phyloP scores from a whole-genome alignment of 495 filamentous ascomycete genomes.

The Lasiosphaeria hispida region DNA sequence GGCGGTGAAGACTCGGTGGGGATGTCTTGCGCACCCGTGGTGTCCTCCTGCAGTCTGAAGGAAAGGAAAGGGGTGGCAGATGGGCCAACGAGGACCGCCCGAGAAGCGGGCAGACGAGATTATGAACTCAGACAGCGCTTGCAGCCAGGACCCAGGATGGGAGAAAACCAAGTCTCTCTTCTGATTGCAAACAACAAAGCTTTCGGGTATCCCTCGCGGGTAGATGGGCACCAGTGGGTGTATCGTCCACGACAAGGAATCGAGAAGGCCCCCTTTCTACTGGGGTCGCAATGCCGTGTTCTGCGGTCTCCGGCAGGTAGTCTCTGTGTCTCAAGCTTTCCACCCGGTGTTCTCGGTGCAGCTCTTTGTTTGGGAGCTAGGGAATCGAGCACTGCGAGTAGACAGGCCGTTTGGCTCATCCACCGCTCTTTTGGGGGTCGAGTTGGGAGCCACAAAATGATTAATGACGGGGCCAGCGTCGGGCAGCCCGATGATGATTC shows the following conservation, averaged over 20 bases:
- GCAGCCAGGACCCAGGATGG: conserved; percentile 24
- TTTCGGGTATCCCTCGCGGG: conserved; percentile 2
- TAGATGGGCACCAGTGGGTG: background rate
- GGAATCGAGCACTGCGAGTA: conserved; percentile 45
- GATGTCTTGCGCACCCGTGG: conserved; percentile 24
- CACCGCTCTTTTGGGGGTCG: conserved; percentile 47
- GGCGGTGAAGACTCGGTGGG: conserved; percentile 25
- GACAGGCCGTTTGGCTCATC: conserved; percentile 40
- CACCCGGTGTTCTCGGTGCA: conserved; percentile 41
- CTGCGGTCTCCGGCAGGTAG: conserved; percentile 35
- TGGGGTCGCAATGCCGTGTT: conserved; percentile 37
- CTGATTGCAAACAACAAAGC: conserved; percentile 34
- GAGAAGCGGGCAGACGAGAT: conserved; percentile 17
- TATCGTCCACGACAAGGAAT: conserved; percentile 33
- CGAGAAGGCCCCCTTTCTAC: conserved; percentile 37
- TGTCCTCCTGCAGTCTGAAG: conserved; percentile 15
- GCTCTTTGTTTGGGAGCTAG: conserved; percentile 44
- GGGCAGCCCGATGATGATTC: conserved; percentile 1
- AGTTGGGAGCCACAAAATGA: conserved; percentile 42
- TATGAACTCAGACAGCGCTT: conserved; percentile 37
- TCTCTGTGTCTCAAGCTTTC: conserved; percentile 32
- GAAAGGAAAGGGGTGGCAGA: conserved; percentile 3
- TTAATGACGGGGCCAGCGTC: conserved; percentile 31
- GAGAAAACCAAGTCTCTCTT: conserved; percentile 20
- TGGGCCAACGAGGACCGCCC: background rate